phyloP scores from a whole-genome alignment of 352 stramenopile species.

The Plasmopara muralis region DNA sequence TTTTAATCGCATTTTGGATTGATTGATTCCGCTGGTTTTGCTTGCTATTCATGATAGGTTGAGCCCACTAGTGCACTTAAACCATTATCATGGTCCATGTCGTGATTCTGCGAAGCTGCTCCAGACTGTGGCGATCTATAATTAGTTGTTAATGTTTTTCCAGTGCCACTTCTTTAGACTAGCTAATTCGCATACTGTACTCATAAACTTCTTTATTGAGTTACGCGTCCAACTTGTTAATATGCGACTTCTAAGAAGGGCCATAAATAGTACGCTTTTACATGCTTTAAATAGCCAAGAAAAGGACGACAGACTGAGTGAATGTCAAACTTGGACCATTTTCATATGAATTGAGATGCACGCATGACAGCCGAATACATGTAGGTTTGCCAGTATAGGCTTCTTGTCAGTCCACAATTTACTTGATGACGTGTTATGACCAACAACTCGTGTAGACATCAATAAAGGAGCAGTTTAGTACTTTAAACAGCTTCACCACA shows the following conservation, averaged over 20 bases:
- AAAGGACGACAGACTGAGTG: not conserved
- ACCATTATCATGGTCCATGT: too few species aligned
- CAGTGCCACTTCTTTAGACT: too few species aligned
- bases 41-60: too few species aligned
- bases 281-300: not conserved
- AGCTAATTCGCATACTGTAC: too few species aligned
- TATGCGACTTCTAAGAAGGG: not conserved
- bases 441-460: not conserved
- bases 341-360: not conserved
- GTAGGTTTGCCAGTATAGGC: not conserved
- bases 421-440: not conserved
- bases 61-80: too few species aligned
- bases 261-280: too few species aligned
- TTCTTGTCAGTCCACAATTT: not conserved
- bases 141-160: too few species aligned
- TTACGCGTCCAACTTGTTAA: not conserved
- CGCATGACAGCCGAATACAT: not conserved
- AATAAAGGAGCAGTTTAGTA: not conserved
- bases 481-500: not conserved
- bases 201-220: too few species aligned
- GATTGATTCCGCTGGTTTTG: too few species aligned
- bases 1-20: too few species aligned
- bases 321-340: not conserved
- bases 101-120: too few species aligned
- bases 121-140: too few species aligned